Evolutionary conservation across 2,329 filamentous ascomycete species (phyloP).

Genomic region (Acrocalymma vagum): DNA sequence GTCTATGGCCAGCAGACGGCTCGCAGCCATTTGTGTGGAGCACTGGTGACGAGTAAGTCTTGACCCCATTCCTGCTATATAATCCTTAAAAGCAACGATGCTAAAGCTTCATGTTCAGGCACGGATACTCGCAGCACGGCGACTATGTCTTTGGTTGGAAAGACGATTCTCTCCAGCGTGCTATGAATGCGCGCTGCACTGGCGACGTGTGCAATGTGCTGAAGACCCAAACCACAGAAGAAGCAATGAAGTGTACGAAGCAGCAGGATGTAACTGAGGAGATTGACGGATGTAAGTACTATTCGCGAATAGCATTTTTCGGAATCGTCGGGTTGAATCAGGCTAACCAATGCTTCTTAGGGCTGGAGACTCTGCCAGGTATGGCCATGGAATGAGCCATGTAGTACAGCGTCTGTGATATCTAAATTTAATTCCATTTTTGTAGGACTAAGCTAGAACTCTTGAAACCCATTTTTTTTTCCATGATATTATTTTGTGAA

Average conservation of each 20-base stretch:
- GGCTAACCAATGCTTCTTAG: no score
- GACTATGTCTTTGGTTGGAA: conserved; percentile 44
- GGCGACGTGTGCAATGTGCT: conserved; percentile 29
- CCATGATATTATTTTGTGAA: no score
- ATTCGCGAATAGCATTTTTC: no score
- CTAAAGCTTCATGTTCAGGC: conserved; percentile 15
- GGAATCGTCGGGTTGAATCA: no score
- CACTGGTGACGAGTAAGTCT: conserved; percentile 35
- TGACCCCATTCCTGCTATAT: background rate
- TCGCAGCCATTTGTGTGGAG: conserved; percentile 36
- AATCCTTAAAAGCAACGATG: background rate
- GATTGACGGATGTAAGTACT: conserved; percentile 38
- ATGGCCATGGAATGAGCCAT: no score
- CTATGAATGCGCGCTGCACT: conserved; percentile 34
- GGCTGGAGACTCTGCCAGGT: no score
- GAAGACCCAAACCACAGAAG: conserved; percentile 28
- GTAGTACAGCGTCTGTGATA: no score
- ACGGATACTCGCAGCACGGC: conserved; percentile 35
- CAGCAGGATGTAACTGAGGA: conserved; percentile 27
- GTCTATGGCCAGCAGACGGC: conserved; percentile 28
- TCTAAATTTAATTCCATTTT: no score
- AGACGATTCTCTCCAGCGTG: conserved; percentile 37
- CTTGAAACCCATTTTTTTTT: no score
- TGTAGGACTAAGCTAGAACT: no score
- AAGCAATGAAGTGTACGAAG: conserved; percentile 35